Evolutionary conservation across 176 grass and related monocot species (phyloP).

Genomic region (Oryza brachyantha): DNA sequence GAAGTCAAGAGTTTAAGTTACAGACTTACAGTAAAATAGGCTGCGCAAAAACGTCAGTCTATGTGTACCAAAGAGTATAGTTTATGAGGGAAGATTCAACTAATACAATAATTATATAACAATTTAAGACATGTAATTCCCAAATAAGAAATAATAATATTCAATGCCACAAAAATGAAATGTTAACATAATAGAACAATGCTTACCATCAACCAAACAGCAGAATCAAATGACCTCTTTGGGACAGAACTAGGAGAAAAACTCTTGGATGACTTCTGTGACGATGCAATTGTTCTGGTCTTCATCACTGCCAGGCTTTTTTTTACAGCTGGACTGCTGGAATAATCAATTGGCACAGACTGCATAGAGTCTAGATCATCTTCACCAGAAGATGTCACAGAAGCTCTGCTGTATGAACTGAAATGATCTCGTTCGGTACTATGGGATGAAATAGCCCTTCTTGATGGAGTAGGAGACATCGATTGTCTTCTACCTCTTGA

Average conservation of each 20-base stretch:
- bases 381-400: conserved; percentile 65
- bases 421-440: conserved; percentile 63
- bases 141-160: neutral
- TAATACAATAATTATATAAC: conserved; percentile 13
- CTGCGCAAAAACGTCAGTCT: neutral
- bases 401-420: conserved; percentile 67
- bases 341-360: conserved; percentile 50
- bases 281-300: conserved; percentile 60
- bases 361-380: conserved; percentile 82
- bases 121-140: conserved; percentile 3
- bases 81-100: neutral
- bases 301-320: conserved; percentile 60
- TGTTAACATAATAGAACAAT: conserved; percentile 12
- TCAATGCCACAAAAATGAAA: neutral
- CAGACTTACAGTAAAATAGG: conserved; percentile 16
- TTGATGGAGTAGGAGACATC: conserved; percentile 79
- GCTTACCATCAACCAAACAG: conserved; percentile 79
- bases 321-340: conserved; percentile 50
- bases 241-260: conserved; percentile 59
- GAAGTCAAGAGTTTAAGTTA: neutral
- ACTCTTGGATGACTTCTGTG: conserved; percentile 69
- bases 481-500: conserved; percentile 81
- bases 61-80: neutral
- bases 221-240: conserved; percentile 86
- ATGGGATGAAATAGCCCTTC: conserved; percentile 74